Evolutionary conservation across 345 rosid genomes (phyloP).

Genomic region (Gossypium anomalum): DNA sequence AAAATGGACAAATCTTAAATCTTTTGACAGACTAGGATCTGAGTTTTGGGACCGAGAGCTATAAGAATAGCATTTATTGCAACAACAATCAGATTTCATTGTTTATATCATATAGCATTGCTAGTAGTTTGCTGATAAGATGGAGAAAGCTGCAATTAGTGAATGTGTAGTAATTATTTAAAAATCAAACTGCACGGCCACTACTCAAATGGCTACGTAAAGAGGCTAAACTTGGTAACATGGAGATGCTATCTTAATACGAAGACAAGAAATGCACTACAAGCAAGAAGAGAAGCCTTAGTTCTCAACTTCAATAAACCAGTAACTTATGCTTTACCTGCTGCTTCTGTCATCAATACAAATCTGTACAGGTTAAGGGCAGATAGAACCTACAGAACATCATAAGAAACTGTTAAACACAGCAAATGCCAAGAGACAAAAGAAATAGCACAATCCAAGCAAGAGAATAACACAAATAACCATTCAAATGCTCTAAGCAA

Average conservation of each 20-base stretch:
- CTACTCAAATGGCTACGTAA: neutral
- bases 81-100: neutral
- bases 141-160: neutral
- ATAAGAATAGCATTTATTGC: neutral
- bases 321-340: constrained; percentile 40
- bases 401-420: constrained; percentile 4
- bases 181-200: neutral
- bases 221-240: neutral
- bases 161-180: neutral
- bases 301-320: constrained; percentile 7
- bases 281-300: neutral
- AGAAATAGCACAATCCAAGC: neutral
- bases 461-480: neutral
- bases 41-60: neutral
- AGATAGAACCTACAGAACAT: constrained; percentile 59
- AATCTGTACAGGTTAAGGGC: constrained; percentile 85
- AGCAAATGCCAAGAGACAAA: neutral
- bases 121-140: neutral
- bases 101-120: neutral
- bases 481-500: neutral
- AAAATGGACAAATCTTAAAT: neutral
- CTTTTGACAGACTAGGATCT: neutral
- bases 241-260: neutral
- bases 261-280: neutral
- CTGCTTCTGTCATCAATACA: constrained; percentile 50